These are phyloP conservation scores for Macrotyloma uniflorum DNA, from an alignment of 306 rosid genomes.

Conservation along the genomic window DNA sequence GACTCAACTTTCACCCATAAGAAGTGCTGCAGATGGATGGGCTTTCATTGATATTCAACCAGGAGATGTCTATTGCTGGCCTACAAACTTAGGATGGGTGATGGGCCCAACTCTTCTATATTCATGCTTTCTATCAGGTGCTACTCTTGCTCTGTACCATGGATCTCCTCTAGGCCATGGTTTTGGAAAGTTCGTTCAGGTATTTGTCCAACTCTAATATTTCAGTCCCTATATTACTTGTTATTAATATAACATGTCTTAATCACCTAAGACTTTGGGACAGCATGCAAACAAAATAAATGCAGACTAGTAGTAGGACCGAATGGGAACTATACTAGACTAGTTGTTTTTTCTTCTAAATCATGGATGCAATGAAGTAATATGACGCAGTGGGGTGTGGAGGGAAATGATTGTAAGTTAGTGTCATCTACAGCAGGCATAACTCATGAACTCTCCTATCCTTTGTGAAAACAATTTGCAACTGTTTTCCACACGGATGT, in stretches of 20 bases:
- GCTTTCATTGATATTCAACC: constrained; percentile 63
- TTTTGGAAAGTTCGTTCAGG: constrained; percentile 95
- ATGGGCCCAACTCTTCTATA: constrained; percentile 79
- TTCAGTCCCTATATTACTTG: background rate
- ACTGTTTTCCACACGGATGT: background rate
- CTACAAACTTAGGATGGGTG: constrained; percentile 96
- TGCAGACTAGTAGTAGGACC: constrained; percentile 12
- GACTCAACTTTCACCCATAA: constrained; percentile 92
- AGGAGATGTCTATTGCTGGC: constrained; percentile 85
- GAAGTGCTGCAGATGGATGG: constrained; percentile 84
- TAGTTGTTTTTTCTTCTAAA: background rate
- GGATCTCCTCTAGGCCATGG: constrained; percentile 92
- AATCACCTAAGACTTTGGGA: background rate
- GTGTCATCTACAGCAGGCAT: background rate
- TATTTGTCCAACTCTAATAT: constrained; percentile 39
- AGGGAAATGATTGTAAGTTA: background rate
- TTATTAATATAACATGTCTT: background rate
- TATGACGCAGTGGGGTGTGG: background rate
- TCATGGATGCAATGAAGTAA: background rate
- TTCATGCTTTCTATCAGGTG: constrained; percentile 69
- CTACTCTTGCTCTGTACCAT: constrained; percentile 92
- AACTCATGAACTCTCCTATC: background rate
- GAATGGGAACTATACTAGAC: background rate
- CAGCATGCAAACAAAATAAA: background rate
- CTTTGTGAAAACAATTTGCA: background rate